phyloP scores from a whole-genome alignment of 345 rosid species.

The Hibiscus mutabilis region DNA sequence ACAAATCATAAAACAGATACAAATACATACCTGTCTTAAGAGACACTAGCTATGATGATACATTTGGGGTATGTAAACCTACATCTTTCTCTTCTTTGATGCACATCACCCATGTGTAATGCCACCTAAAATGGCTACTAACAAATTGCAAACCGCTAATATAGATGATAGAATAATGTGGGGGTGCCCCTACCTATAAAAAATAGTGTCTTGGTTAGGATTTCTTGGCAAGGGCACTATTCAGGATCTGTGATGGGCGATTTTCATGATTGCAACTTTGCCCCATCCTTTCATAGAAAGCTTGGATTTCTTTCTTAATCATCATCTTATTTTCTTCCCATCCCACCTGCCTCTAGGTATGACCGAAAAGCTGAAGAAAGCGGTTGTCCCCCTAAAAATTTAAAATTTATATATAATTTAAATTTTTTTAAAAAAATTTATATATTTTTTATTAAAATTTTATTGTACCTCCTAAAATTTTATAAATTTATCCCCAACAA shows the following conservation, averaged over 20 bases:
- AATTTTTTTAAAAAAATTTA: too few species aligned
- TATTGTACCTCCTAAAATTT: too few species aligned
- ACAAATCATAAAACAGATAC: too few species aligned
- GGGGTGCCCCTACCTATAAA: constrained; percentile 1
- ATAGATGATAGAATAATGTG: not conserved
- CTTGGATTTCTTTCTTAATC: not conserved
- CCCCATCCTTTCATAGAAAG: not conserved
- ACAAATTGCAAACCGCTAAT: not conserved
- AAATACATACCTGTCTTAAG: too few species aligned
- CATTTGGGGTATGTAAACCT: not conserved
- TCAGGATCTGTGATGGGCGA: not conserved
- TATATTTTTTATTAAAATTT: too few species aligned
- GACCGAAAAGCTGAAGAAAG: too few species aligned
- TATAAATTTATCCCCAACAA: too few species aligned
- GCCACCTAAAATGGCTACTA: constrained; percentile 7
- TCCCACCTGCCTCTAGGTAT: not conserved
- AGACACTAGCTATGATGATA: not conserved
- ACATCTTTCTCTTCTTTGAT: not conserved
- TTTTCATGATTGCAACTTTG: constrained; percentile 1
- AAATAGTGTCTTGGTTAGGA: not conserved
- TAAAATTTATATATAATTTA: too few species aligned
- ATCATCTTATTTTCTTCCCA: constrained; percentile 4
- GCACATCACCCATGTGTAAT: constrained; percentile 6
- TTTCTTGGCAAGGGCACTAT: constrained; percentile 3
- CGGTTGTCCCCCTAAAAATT: too few species aligned